Conservation (phyloP, 176 grass and related monocot species). For the Eleusine coracana region DNA sequence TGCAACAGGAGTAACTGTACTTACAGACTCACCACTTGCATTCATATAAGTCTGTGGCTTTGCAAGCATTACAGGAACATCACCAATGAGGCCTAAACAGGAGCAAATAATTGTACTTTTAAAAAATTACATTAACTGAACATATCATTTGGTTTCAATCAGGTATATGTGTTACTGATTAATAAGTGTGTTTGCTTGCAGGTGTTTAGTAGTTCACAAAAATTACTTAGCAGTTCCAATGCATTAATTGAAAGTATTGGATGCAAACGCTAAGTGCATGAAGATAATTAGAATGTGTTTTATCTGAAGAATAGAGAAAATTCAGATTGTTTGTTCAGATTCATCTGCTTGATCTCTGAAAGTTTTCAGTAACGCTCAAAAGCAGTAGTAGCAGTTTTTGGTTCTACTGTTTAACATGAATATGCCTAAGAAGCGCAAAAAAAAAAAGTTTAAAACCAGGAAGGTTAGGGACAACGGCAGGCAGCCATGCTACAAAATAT, state of each 20-base stretch:
- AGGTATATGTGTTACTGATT: not conserved
- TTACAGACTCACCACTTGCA: slow-evolving; percentile 99
- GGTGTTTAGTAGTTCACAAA: not conserved
- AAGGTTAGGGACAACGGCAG: not conserved
- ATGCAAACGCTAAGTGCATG: not conserved
- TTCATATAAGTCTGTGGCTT: slow-evolving; percentile 97
- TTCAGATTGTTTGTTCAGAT: not conserved
- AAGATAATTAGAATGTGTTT: not conserved
- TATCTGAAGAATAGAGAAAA: slow-evolving; percentile 19
- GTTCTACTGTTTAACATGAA: not conserved
- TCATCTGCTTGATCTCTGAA: not conserved
- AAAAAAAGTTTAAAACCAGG: not conserved
- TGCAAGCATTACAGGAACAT: slow-evolving; percentile 81
- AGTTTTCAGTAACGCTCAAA: not conserved
- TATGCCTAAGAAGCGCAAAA: not conserved
- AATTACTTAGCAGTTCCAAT: not conserved
- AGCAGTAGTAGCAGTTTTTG: not conserved
- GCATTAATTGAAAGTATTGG: not conserved
- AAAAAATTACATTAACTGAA: slow-evolving; percentile 12
- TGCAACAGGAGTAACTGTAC: slow-evolving; percentile 42
- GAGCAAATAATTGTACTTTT: not conserved
- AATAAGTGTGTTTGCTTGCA: not conserved
- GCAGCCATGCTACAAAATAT: not conserved
- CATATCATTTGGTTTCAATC: not conserved
- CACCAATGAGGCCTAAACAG: slow-evolving; percentile 68